Evolutionary conservation across 305 asterid species (phyloP), one percentile per base, ranked within the genome.

Genomic region (Striga hermonthica): DNA sequence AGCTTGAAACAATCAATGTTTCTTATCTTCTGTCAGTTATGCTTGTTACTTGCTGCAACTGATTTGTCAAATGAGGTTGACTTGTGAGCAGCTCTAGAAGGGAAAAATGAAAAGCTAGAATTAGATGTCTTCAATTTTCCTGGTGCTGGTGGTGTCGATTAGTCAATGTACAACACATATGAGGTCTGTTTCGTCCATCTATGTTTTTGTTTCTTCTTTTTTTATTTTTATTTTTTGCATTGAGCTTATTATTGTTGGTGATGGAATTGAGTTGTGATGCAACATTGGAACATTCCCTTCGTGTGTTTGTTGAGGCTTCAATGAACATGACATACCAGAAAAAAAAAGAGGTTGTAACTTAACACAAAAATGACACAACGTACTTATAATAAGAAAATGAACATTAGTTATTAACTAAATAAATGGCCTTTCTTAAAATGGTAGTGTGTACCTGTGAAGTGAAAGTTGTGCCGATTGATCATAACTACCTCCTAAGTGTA

Each of bases 291-390:
- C 76, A 91, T 97, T 91, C 97, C 47, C 81, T 91, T 68, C 79
- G 64, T 69, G 66, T 95, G 48, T 91, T 91, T 72, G 97, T 91
- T 45, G 98, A 91, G 15, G 90, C 98, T 75, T 91, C 98, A 40
- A 89, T 91, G 98, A 87, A 66, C 80, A 84, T 85, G 41, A 96
- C 97, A 10, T 82, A 73, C 73, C 78, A 71, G 88, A 22, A 91
- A 89, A 76, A 91, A 87, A 80, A 89, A 96, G 98, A 95, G 97
- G 9, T 78, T 91, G 61, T 91, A 89, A 79, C 97, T 91, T 75
- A 89, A 97, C 83, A 89, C 98, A 45, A 91, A 89, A 77, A 89
- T 22, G 31, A 22, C n/a, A n/a, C n/a, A n/a, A n/a, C n/a, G n/a
- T n/a, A n/a, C n/a, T n/a, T n/a, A n/a, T n/a, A n/a, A n/a, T n/a